phyloP scores from a whole-genome alignment of 768 basidiomycete species.

The Russula foetens region DNA sequence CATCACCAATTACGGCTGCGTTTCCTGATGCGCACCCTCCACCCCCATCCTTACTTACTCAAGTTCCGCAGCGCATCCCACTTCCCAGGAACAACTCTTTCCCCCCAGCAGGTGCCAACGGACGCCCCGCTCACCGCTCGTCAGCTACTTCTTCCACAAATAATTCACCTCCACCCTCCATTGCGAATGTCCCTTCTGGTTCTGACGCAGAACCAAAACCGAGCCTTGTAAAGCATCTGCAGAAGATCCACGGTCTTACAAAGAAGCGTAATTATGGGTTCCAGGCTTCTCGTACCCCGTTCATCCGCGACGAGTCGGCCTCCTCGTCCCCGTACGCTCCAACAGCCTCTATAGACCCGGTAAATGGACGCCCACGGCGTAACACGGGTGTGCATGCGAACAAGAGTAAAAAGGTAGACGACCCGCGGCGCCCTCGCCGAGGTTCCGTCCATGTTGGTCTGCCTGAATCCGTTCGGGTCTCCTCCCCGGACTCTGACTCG shows the following conservation, averaged over 20 bases:
- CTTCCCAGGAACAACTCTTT: constrained; percentile 17
- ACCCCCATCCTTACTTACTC: neutral
- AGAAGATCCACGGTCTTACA: constrained; percentile 20
- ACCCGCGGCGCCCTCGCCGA: constrained; percentile 14
- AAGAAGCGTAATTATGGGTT: constrained; percentile 21
- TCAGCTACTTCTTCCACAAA: constrained; percentile 2
- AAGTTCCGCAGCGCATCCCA: constrained; percentile 9
- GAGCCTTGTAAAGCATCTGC: constrained; percentile 19
- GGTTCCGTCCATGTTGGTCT: constrained; percentile 9
- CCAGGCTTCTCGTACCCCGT: constrained; percentile 13
- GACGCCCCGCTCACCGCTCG: neutral
- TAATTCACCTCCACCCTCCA: constrained; percentile 6
- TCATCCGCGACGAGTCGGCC: constrained; percentile 16
- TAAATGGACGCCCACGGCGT: constrained; percentile 10
- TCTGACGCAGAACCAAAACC: constrained; percentile 7
- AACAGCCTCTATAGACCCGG: neutral
- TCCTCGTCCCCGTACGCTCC: neutral
- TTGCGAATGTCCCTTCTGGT: neutral
- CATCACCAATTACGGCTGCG: constrained; percentile 8
- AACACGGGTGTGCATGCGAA: constrained; percentile 13
- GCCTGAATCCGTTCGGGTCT: constrained; percentile 8
- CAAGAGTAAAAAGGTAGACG: constrained; percentile 6
- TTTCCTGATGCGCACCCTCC: constrained; percentile 4
- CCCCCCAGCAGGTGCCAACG: constrained; percentile 11
- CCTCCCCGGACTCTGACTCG: constrained; percentile 19